These are phyloP conservation scores for Phellinidium pouzarii DNA, from an alignment of 1,284 basidiomycete genomes.

Conservation along the genomic window DNA sequence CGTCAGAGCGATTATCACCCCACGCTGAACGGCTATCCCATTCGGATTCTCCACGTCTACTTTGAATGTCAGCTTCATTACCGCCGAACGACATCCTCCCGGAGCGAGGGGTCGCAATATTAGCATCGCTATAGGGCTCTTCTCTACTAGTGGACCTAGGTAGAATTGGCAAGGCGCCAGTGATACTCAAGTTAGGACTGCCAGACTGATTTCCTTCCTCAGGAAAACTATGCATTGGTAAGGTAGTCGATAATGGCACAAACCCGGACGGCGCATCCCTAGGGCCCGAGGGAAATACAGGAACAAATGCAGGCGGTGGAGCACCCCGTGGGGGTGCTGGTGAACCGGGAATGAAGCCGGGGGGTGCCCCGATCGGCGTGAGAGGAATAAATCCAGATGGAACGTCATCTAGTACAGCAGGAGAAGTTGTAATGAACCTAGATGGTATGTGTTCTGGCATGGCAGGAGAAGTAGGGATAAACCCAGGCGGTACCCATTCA, in stretches of 20 bases:
- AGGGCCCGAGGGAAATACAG: neutral
- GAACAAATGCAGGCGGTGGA: constrained; percentile 8
- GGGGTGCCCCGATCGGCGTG: constrained; percentile 1
- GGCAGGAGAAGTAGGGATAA: neutral
- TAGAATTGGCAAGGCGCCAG: constrained; percentile 12
- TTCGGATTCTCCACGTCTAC: constrained; percentile 10
- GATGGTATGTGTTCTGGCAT: neutral
- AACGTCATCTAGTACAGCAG: neutral
- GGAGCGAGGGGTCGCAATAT: neutral
- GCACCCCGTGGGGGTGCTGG: neutral
- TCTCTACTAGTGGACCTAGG: constrained; percentile 3
- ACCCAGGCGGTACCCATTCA: constrained; percentile 3
- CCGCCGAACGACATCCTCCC: constrained; percentile 6
- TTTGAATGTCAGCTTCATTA: constrained; percentile 7
- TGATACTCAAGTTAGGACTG: constrained; percentile 9
- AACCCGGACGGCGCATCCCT: constrained; percentile 1
- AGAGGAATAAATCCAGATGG: constrained; percentile 11
- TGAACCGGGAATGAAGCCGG: constrained; percentile 8
- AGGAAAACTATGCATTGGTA: constrained; percentile 3
- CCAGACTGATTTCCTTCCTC: neutral
- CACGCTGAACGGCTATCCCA: constrained; percentile 12
- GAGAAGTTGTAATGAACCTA: neutral
- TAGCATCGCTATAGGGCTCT: neutral
- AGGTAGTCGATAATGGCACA: constrained; percentile 1
- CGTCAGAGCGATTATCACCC: constrained; percentile 2